Base-by-base conservation (phyloP, 1,139 yeast genomes). In the Dujonia santamariae region DNA sequence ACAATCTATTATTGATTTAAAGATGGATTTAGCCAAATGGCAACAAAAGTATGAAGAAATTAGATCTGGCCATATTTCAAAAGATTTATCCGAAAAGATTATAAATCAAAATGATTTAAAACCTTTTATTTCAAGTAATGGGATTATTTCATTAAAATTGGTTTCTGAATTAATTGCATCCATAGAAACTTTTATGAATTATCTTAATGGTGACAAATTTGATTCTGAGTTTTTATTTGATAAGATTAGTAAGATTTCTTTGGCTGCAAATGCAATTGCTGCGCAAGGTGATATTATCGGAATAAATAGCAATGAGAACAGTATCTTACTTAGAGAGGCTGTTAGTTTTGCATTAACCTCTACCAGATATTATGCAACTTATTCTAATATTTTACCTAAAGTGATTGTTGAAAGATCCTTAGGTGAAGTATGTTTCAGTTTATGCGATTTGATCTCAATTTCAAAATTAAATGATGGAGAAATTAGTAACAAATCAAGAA, bases 301-400 rank as follows among this genome's bases (percentile, higher is more conserved):
- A 14, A 41, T 67, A 51, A 53, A 60, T 56, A 43, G 67, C 46
- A 50, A 62, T 54, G 59, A 62, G 49, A 41, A 60, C 48, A 44
- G 69, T 1, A 44, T 56, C 4, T 56, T 78, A 30, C 68, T 83
- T 12, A 75, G 86, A 38, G 85, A 84, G 33, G 72, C 95, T 0
- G 75, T 85, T 11, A 79, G 88, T 19, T 88, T 84, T 59, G 74
- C 83, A 1, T 77, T 90, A 32, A 80, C 96, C 4, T 75, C 92
- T 0, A 75, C 95, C 0, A 73, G 96, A 49, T 87, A 87, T 53
- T 85, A 68, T 55, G 79, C 86, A 1, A 63, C 79, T 5, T 80
- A 85, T 42, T 66, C 75, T 4, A 72, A 73, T 7, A 51, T 85
- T 11, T 61, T 87, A 35, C 97, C 97, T 1, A 73, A 73, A 37